These are phyloP conservation scores for Arachnomyces sp. DNA, from an alignment of 2,329 filamentous ascomycete genomes.

Conservation along the genomic window DNA sequence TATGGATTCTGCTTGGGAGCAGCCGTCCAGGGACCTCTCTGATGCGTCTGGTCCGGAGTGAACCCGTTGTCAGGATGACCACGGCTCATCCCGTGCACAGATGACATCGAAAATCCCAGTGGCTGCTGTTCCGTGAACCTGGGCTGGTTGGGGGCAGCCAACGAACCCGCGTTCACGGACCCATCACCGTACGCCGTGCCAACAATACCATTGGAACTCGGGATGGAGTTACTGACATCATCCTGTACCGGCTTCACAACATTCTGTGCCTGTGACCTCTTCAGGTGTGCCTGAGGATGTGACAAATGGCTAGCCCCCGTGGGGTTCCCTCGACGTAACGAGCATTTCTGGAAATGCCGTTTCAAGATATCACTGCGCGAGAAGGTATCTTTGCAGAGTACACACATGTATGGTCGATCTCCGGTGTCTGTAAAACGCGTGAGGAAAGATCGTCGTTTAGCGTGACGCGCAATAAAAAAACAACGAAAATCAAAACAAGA, in stretches of 20 bases:
- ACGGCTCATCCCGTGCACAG: slow-evolving; percentile 35
- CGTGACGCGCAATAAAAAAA: slow-evolving; percentile 7
- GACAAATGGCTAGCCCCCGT: slow-evolving; percentile 91
- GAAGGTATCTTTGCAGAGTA: slow-evolving; percentile 95
- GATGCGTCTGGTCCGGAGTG: slow-evolving; percentile 29
- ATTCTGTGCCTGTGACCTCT: slow-evolving; percentile 52
- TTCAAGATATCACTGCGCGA: slow-evolving; percentile 97
- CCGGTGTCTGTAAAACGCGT: slow-evolving; percentile 65
- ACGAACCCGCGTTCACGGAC: slow-evolving; percentile 33
- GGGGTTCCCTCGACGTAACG: slow-evolving; percentile 88
- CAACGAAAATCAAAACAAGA: slow-evolving; percentile 4
- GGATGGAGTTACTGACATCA: slow-evolving; percentile 38
- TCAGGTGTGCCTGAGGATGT: slow-evolving; percentile 81
- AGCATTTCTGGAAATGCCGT: slow-evolving; percentile 98
- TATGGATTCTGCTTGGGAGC: slow-evolving; percentile 38
- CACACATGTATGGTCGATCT: slow-evolving; percentile 96
- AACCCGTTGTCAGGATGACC: slow-evolving; percentile 29
- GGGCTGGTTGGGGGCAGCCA: slow-evolving; percentile 30
- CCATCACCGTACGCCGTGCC: slow-evolving; percentile 35
- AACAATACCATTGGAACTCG: slow-evolving; percentile 36
- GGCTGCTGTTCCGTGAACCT: slow-evolving; percentile 34
- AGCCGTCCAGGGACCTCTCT: slow-evolving; percentile 35
- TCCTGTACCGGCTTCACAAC: slow-evolving; percentile 36
- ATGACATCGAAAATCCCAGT: slow-evolving; percentile 34
- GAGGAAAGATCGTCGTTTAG: slow-evolving; percentile 20